These are phyloP conservation scores for Ascochyta rabiei DNA, from an alignment of 2,329 filamentous ascomycete genomes.

Conservation along the genomic window DNA sequence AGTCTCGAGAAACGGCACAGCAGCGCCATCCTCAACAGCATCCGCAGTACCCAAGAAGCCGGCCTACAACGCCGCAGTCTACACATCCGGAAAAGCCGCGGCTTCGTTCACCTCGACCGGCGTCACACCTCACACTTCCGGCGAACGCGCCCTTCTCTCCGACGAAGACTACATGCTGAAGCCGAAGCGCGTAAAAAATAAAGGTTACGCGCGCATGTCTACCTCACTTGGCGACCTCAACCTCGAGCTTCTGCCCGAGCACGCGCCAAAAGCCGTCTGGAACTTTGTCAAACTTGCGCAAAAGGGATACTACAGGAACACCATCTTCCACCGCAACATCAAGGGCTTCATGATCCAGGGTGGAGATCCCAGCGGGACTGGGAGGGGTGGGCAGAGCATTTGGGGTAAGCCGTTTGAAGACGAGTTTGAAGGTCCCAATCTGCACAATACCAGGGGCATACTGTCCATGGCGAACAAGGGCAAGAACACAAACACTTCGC, in stretches of 20 bases:
- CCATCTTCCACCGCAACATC: constrained; percentile 92
- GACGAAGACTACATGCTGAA: constrained; percentile 98
- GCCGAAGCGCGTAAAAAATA: constrained; percentile 84
- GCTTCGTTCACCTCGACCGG: constrained; percentile 96
- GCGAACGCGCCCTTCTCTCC: constrained; percentile 81
- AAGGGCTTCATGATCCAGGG: constrained; percentile 98
- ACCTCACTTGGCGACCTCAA: constrained; percentile 86
- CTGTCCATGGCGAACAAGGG: constrained; percentile 98
- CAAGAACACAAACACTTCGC: constrained; percentile 94
- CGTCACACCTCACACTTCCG: constrained; percentile 87
- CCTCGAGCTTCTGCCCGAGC: constrained; percentile 88
- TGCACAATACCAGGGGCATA: constrained; percentile 81
- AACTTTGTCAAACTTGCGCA: constrained; percentile 91
- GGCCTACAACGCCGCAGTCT: constrained; percentile 79
- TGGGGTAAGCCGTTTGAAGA: constrained; percentile 96
- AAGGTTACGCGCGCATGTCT: constrained; percentile 88
- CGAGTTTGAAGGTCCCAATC: constrained; percentile 86
- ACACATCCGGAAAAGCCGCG: constrained; percentile 89
- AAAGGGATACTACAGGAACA: constrained; percentile 85
- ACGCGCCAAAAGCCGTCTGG: constrained; percentile 92
- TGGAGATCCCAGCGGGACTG: constrained; percentile 90
- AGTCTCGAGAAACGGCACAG: constrained; percentile 27
- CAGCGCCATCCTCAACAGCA: constrained; percentile 42
- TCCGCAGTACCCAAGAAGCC: constrained; percentile 43
- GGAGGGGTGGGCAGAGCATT: constrained; percentile 84